Evolutionary conservation across 2,329 filamentous ascomycete genomes (phyloP).

Genomic region (Fusarium sp.): DNA sequence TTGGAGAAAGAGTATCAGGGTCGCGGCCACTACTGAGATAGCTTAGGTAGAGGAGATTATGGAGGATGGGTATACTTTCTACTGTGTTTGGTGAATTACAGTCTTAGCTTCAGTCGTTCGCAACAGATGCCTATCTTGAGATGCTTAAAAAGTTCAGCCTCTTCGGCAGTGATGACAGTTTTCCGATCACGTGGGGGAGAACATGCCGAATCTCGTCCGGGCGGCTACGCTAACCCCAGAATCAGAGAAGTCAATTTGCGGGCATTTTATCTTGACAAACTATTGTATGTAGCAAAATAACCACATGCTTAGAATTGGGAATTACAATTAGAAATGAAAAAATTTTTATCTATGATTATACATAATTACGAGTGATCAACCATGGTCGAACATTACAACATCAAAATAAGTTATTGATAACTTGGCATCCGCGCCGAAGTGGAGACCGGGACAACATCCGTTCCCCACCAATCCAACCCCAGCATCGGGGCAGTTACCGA

Average conservation of each 20-base stretch:
- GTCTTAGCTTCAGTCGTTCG: background rate
- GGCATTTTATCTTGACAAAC: background rate
- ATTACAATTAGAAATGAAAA: too few relatives aligned
- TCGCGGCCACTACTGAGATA: background rate
- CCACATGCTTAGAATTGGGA: too few relatives aligned
- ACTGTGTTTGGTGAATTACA: background rate
- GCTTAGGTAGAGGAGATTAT: too few relatives aligned
- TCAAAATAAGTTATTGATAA: accelerated
- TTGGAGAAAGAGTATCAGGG: background rate
- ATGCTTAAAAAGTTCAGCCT: background rate
- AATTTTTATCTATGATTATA: too few relatives aligned
- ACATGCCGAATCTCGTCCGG: background rate
- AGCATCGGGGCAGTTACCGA: constrained; percentile 32
- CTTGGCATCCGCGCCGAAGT: background rate
- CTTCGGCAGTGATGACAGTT: constrained; percentile 5
- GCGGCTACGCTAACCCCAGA: constrained; percentile 1
- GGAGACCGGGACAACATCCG: constrained; percentile 26
- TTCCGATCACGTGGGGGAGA: constrained; percentile 29
- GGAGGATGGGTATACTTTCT: too few relatives aligned
- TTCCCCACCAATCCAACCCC: constrained; percentile 16
- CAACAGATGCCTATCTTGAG: background rate
- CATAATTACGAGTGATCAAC: too few relatives aligned
- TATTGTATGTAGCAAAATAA: too few relatives aligned
- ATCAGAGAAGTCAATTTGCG: background rate
- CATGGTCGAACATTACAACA: too few relatives aligned